Base-by-base conservation (phyloP, 2,329 filamentous ascomycete genomes). In the Coniochaeta hoffmannii region DNA sequence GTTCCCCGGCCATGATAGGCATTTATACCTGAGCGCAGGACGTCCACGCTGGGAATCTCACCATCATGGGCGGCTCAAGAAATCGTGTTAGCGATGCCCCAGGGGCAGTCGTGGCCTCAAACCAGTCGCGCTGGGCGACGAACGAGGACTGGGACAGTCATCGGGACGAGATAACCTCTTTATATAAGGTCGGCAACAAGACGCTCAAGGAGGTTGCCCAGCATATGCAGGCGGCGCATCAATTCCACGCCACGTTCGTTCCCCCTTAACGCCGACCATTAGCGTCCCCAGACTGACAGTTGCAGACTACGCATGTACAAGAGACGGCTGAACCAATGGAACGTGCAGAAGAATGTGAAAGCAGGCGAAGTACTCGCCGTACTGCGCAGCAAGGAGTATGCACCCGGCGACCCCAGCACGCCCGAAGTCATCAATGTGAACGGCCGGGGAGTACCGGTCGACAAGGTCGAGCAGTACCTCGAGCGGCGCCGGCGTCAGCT, bases 141-240 rank as follows among this genome's bases (percentile, higher is more conserved):
- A 51, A 19, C 49, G 15, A 51, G n/a, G 19, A 51, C 28, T 51
- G 49, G 49, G 49, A 51, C 28, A 51, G n/a, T 17, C 28, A 51
- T 17, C 49, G 46, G 2, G n/a, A 11, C 14, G 49, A 51, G 28
- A 51, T 51, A 2, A 51, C 28, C 3, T 19, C 49, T 3, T 26
- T 51, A 22, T 51, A 51, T 17, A 51, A 14, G 30, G n/a, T 2
- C 2, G 49, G 49, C 28, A 51, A 34, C 15, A 51, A 51, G 49
- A 51, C 49, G 9, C 28, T 51, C 17, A 51, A 34, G 17, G 49
- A 51, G 31, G 30, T 51, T 24, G 9, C 19, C 4, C 28, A 19
- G n/a, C 49, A 51, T n/a, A 51, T 51, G 49, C 28, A 31, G 26
- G 22, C 15, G 8, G 2, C 22, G 9, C 31, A 51, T 19, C 49